Conservation (phyloP, 371 early-diverging fungal genomes). For the Mortierella polycephala region DNA sequence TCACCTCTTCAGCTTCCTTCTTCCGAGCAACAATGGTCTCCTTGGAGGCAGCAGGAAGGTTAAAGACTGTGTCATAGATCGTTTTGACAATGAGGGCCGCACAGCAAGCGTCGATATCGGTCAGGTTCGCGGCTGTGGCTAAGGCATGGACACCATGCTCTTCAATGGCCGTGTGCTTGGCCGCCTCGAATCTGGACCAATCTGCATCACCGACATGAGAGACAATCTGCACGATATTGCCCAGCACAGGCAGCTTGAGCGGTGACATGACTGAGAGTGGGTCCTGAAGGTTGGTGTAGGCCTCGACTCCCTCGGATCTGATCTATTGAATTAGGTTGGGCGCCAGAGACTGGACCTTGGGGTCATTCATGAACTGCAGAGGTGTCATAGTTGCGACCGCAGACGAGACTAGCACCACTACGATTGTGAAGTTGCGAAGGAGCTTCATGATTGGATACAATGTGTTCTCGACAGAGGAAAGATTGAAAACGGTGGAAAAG, state of each 20-base stretch:
- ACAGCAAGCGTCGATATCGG: constrained; percentile 24
- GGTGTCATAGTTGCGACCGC: constrained; percentile 14
- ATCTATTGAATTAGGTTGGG: constrained; percentile 40
- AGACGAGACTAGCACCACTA: constrained; percentile 27
- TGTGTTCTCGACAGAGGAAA: too few species aligned
- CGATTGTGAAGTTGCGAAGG: constrained; percentile 44
- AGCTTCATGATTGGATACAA: constrained; percentile 24
- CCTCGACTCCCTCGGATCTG: constrained; percentile 21
- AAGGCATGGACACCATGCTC: constrained; percentile 36
- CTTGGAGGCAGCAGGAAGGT: constrained; percentile 31
- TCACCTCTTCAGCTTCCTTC: not conserved
- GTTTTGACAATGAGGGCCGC: constrained; percentile 30
- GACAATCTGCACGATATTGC: constrained; percentile 39
- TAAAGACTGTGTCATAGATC: constrained; percentile 45
- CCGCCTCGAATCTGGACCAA: constrained; percentile 46
- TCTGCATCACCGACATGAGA: constrained; percentile 29
- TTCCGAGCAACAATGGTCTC: constrained; percentile 16
- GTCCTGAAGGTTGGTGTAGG: constrained; percentile 12
- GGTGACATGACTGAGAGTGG: constrained; percentile 4
- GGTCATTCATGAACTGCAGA: constrained; percentile 25
- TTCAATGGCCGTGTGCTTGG: constrained; percentile 34
- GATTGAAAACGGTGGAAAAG: not conserved
- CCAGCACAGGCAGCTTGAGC: constrained; percentile 24
- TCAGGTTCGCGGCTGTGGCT: constrained; percentile 13
- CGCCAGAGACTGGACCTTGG: constrained; percentile 23